Evolutionary conservation across 495 filamentous ascomycete genomes (phyloP).

Genomic region (Cercophora samala): DNA sequence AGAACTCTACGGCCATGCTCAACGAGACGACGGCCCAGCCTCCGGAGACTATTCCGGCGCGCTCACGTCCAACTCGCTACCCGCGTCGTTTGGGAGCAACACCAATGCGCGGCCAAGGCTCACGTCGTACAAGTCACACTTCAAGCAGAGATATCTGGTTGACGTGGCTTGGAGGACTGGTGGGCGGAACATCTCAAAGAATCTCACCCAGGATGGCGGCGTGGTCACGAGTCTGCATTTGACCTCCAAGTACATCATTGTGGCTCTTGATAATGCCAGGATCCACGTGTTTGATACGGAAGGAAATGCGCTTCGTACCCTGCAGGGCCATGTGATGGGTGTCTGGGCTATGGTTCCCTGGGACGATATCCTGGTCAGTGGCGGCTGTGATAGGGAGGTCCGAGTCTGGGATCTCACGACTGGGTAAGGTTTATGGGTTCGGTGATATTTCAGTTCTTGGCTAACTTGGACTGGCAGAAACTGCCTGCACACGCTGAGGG

Average conservation of each 20-base stretch:
- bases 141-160: constrained; percentile 95
- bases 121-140: constrained; percentile 86
- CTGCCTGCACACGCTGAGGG: constrained; percentile 78
- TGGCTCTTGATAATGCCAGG: constrained; percentile 95
- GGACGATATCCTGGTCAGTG: constrained; percentile 92
- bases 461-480: constrained; percentile 42
- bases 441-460: neutral
- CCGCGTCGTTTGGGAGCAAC: constrained; percentile 37
- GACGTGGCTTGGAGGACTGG: constrained; percentile 95
- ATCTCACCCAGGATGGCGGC: constrained; percentile 92
- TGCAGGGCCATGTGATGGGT: constrained; percentile 96
- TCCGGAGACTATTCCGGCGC: constrained; percentile 40
- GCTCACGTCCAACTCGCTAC: constrained; percentile 29
- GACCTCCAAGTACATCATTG: constrained; percentile 92
- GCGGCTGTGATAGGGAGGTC: constrained; percentile 94
- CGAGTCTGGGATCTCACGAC: constrained; percentile 96
- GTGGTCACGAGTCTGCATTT: constrained; percentile 95
- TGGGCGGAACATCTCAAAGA: constrained; percentile 69
- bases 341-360: constrained; percentile 99
- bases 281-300: constrained; percentile 97
- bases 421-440: constrained; percentile 59
- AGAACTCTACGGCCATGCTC: constrained; percentile 26
- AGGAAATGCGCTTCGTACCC: constrained; percentile 79
- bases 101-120: constrained; percentile 39
- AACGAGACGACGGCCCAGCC: constrained; percentile 25